Evolutionary conservation across 192 early-diverging fungal genomes (phyloP).

Genomic region (Podila epigama): DNA sequence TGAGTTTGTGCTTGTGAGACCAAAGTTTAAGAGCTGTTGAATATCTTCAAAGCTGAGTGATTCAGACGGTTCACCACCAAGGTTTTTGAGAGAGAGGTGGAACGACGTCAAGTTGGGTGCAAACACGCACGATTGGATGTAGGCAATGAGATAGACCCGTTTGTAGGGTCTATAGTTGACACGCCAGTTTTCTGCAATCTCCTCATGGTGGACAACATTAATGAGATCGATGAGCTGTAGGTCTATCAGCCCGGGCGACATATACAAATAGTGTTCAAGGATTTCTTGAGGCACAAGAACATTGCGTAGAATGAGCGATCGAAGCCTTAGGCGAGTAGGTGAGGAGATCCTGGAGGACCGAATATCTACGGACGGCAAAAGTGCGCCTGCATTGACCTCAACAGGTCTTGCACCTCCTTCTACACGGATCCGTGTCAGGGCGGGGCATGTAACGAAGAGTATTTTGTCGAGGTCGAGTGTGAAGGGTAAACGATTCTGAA

Average conservation of each 20-base stretch:
- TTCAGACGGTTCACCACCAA: neutral
- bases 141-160: neutral
- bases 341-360: neutral
- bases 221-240: neutral
- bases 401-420: neutral
- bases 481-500: neutral
- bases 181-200: too few species aligned
- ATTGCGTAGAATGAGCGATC: neutral
- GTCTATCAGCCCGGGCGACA: neutral
- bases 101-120: neutral
- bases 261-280: neutral
- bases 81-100: neutral
- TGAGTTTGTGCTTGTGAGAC: neutral
- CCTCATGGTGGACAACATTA: neutral
- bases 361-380: neutral
- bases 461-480: neutral
- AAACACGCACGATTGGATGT: neutral
- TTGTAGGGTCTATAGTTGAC: too few species aligned
- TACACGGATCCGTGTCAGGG: neutral
- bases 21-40: neutral
- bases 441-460: neutral
- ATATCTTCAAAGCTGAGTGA: neutral
- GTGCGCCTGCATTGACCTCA: neutral
- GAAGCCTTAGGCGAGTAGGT: neutral
- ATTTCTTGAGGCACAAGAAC: neutral